Percentiles rank a stretch among this genome's conserved stretches.
phyloP scores from a whole-genome alignment of 768 basidiomycete species.

The Trichaptum fuscoviolaceum region DNA sequence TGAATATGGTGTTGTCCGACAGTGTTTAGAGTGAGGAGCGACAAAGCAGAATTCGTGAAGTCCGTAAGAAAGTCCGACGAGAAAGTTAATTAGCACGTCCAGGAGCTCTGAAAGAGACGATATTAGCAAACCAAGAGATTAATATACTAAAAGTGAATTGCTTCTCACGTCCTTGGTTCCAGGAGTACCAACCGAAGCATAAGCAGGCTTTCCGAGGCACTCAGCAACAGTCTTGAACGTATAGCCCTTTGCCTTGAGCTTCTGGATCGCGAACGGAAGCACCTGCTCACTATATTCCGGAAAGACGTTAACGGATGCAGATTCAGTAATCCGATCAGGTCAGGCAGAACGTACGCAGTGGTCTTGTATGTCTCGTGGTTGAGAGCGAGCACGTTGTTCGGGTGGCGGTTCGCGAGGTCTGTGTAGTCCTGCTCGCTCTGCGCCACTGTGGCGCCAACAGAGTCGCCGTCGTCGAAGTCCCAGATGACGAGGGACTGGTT shows the following conservation, averaged over 20 bases:
- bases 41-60: background rate
- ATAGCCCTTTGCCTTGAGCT: conserved; percentile 18
- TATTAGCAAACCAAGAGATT: background rate
- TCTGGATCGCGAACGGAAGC: conserved; percentile 19
- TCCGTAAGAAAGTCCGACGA: background rate
- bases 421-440: conserved; percentile 13
- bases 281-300: conserved; percentile 11
- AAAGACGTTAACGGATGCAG: background rate
- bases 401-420: conserved; percentile 12
- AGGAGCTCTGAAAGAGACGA: background rate
- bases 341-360: conserved; percentile 13
- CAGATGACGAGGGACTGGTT: conserved; percentile 17
- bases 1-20: background rate
- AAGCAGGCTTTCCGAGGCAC: conserved; percentile 17
- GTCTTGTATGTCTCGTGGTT: conserved; percentile 21
- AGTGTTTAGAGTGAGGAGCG: background rate
- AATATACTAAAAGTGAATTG: background rate
- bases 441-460: conserved; percentile 10
- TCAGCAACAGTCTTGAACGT: conserved; percentile 21
- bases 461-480: conserved; percentile 19
- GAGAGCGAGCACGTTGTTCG: conserved; percentile 16
- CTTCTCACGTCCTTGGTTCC: conserved; percentile 3
- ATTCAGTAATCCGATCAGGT: background rate
- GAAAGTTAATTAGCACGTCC: background rate
- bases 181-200: background rate